Conservation (phyloP, 2,329 filamentous ascomycete species). For the Scolecobasidium constrictum region DNA sequence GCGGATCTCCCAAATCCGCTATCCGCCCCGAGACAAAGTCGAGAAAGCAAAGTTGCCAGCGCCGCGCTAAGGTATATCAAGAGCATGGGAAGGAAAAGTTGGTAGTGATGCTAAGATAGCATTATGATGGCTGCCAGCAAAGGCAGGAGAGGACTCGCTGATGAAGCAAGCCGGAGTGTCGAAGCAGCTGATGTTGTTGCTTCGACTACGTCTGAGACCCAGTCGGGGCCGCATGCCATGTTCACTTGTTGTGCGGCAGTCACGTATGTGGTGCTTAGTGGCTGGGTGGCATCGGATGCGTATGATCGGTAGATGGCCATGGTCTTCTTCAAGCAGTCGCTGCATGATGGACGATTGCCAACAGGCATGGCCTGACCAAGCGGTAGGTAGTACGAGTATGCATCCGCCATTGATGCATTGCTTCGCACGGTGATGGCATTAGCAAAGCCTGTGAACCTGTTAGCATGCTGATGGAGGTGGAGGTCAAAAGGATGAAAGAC, state of each 20-base stretch:
- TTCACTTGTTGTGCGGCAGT: constrained; percentile 65
- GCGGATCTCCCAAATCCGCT: no score
- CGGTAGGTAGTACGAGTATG: constrained; percentile 77
- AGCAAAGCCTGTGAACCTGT: constrained; percentile 47
- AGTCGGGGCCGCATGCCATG: constrained; percentile 45
- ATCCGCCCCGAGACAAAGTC: no score
- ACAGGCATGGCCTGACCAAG: constrained; percentile 61
- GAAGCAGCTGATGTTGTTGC: no score
- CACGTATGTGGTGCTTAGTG: constrained; percentile 59
- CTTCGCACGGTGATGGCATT: constrained; percentile 63
- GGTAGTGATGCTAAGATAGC: no score
- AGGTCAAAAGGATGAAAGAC: constrained; percentile 11
- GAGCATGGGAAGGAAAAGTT: no score
- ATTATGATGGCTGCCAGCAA: no score
- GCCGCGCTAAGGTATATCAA: no score
- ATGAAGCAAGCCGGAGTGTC: no score
- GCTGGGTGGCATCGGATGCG: constrained; percentile 53
- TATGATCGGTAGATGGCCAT: constrained; percentile 72
- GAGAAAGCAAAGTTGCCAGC: no score
- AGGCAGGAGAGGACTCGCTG: no score
- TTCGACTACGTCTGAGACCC: constrained; percentile 29
- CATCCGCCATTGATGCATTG: constrained; percentile 54
- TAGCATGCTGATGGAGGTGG: no score
- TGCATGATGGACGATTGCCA: constrained; percentile 61
- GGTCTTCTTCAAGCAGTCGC: constrained; percentile 62